Evolutionary conservation across 2,329 filamentous ascomycete genomes (phyloP), one percentile per base, ranked within the genome.

Genomic region (Penicillium sp.): DNA sequence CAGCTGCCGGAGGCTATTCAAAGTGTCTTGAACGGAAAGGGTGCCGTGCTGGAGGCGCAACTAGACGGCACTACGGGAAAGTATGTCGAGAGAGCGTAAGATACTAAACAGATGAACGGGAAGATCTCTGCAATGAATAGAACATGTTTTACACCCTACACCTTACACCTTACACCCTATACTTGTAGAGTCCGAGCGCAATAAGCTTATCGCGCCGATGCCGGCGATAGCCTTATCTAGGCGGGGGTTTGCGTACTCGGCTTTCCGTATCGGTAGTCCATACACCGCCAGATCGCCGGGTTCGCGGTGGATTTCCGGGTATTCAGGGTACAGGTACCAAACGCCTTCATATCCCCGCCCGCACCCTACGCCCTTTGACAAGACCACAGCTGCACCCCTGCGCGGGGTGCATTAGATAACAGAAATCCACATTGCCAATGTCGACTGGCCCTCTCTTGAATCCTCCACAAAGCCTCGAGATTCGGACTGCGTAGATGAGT

Each of bases 21-120:
- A 61, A 78, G 74, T 31, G 85, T 88, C 4, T 68, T 81, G 58
- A 68, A 62, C 20, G 84, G 84, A 0, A 78, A 66, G 10, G 79
- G 76, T n/a, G 84, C 85, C 1, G 83, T 88, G 1, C 57, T 88
- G 57, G 85, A 88, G 66, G 72, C 79, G 3, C 81, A 83, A 63
- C 68, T 85, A 4, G 78, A 83, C 50, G 81, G 81, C 2, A 79
- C 78, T 2, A 69, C 76, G 16, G 81, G 81, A 1, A 83, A 83
- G 54, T 83, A 77, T 63, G 60, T 66, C 4, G 63, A 53, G 46
- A 63, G 24, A 2, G 35, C 44, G n/a, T 28, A 44, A 41, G 13
- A 16, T 4, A n/a, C 14, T 25, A 25, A 27, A 41, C 11, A 8
- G 11, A 25, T 5, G 20, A n/a, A 11, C 14, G 14, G 16, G 8